A percentile compares a stretch with the other conserved stretches of the same genome.
Evolutionary conservation across 2,329 filamentous ascomycete genomes (phyloP).

Genomic region (Albifimbria verrucaria): DNA sequence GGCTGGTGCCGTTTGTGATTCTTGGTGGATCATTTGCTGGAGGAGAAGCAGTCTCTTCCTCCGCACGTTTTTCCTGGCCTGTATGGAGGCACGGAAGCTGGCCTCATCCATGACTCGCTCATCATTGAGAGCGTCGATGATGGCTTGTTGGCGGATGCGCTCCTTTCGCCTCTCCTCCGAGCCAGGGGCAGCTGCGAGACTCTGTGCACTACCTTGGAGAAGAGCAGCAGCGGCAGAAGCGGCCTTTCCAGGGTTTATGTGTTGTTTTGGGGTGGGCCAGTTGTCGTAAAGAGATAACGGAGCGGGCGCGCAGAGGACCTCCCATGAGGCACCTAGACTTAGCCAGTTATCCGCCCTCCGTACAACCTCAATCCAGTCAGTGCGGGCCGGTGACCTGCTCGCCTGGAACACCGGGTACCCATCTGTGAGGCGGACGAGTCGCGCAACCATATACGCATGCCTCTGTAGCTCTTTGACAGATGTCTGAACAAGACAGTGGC

Average conservation of each 20-base stretch:
- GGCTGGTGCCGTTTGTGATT: neutral
- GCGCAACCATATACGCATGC: constrained; percentile 78
- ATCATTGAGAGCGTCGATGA: constrained; percentile 65
- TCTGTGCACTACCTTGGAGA: constrained; percentile 20
- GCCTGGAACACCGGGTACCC: constrained; percentile 79
- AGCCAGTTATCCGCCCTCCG: constrained; percentile 68
- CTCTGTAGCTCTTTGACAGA: constrained; percentile 73
- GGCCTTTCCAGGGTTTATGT: constrained; percentile 8
- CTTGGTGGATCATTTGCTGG: neutral
- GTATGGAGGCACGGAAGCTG: constrained; percentile 60
- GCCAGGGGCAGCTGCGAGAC: constrained; percentile 17
- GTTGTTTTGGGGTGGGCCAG: constrained; percentile 13
- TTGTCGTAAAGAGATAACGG: constrained; percentile 40
- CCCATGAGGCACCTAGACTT: constrained; percentile 63
- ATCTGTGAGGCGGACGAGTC: constrained; percentile 69
- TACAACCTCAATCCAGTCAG: constrained; percentile 78
- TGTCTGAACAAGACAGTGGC: constrained; percentile 77
- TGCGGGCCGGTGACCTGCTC: constrained; percentile 66
- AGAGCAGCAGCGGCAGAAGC: constrained; percentile 22
- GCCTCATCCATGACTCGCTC: constrained; percentile 66
- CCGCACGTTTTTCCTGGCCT: constrained; percentile 56
- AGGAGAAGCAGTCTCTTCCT: constrained; percentile 42
- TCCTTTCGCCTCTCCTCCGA: constrained; percentile 53
- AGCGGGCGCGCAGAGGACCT: constrained; percentile 62
- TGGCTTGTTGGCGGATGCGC: constrained; percentile 60